phyloP scores from a whole-genome alignment of 1,284 basidiomycete species.

The Albatrellus sp. region DNA sequence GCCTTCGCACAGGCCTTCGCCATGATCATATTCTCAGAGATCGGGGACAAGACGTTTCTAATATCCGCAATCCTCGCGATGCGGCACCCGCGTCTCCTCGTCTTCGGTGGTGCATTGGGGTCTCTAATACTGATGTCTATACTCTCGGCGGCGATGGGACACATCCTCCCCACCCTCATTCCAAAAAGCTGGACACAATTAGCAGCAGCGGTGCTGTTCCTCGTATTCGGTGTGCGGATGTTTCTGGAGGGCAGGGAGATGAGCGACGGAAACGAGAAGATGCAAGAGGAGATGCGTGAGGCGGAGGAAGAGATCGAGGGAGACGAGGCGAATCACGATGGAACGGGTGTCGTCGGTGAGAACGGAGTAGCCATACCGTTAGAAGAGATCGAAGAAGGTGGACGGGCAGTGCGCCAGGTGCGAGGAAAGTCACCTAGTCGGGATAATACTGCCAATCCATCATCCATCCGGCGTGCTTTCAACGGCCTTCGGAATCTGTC shows the following conservation, averaged over 20 bases:
- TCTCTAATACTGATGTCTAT: slow-evolving; percentile 90
- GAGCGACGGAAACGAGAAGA: slow-evolving; percentile 65
- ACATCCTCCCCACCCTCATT: slow-evolving; percentile 72
- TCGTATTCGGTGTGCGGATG: slow-evolving; percentile 84
- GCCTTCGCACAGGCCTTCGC: slow-evolving; percentile 67
- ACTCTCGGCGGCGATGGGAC: slow-evolving; percentile 80
- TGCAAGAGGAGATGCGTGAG: slow-evolving; percentile 87
- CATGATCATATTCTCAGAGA: slow-evolving; percentile 86
- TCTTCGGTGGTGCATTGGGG: slow-evolving; percentile 84
- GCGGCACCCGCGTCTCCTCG: slow-evolving; percentile 77
- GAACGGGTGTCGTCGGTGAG: slow-evolving; percentile 19
- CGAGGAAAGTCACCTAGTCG: no score
- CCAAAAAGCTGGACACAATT: slow-evolving; percentile 73
- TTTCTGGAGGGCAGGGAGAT: slow-evolving; percentile 69
- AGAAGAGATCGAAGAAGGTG: slow-evolving; percentile 53
- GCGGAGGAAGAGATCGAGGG: slow-evolving; percentile 82
- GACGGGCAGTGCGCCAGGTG: slow-evolving; percentile 11
- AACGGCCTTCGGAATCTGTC: slow-evolving; percentile 78
- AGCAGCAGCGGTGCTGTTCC: slow-evolving; percentile 70
- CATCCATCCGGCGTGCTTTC: slow-evolving; percentile 2
- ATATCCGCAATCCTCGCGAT: slow-evolving; percentile 96
- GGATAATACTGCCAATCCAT: no score
- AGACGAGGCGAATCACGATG: slow-evolving; percentile 42
- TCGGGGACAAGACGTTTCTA: slow-evolving; percentile 97
- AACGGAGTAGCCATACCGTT: slow-evolving; percentile 38